Conservation (phyloP, 106 monocot genomes). For the Agapanthus africanus region DNA sequence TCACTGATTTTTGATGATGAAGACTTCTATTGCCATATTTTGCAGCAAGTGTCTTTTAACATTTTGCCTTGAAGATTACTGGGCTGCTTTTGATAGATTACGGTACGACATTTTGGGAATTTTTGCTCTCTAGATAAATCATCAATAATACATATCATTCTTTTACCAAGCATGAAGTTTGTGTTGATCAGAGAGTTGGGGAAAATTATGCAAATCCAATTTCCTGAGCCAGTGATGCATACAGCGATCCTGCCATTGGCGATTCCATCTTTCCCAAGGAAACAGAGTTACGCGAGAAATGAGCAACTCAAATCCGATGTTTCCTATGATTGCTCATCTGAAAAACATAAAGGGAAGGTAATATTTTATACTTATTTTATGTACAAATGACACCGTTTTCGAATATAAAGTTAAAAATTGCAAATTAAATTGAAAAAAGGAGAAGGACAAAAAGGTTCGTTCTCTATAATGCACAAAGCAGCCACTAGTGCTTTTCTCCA, state of each 20-base stretch:
- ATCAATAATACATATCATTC: no score
- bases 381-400: neutral
- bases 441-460: neutral
- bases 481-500: neutral
- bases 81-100: constrained; percentile 19
- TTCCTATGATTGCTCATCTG: neutral
- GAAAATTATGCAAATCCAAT: neutral
- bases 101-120: constrained; percentile 2
- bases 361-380: neutral
- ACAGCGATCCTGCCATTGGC: neutral
- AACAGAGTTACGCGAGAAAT: neutral
- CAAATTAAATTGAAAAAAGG: neutral
- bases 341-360: neutral
- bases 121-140: no score
- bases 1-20: neutral
- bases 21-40: neutral
- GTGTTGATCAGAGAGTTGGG: constrained; percentile 10
- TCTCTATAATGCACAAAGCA: neutral
- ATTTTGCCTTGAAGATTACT: constrained; percentile 19
- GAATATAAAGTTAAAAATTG: no score
- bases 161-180: no score
- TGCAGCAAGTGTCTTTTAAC: constrained; percentile 14
- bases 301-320: neutral
- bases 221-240: constrained; percentile 7
- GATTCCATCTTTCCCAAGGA: neutral